These are phyloP conservation scores for Corynespora cassiicola DNA, from an alignment of 2,329 filamentous ascomycete genomes.

Conservation along the genomic window DNA sequence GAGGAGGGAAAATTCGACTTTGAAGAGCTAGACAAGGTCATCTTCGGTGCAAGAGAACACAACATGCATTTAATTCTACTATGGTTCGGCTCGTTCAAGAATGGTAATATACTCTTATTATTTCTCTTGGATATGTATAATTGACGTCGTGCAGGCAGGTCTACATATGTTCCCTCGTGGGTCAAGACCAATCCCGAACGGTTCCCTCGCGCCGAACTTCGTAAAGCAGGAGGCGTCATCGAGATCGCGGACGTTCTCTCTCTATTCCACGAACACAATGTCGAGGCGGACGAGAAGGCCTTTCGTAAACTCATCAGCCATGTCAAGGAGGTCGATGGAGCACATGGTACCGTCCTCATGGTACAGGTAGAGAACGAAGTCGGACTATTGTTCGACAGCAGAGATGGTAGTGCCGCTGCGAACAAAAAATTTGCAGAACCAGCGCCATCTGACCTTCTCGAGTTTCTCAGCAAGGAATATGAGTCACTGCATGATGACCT, in stretches of 20 bases:
- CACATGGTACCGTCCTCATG: constrained; percentile 59
- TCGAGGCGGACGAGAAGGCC: constrained; percentile 42
- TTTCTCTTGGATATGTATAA: background rate
- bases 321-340: constrained; percentile 50
- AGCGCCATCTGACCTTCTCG: too few species aligned
- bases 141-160: constrained; percentile 25
- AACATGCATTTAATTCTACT: constrained; percentile 45
- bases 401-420: constrained; percentile 53
- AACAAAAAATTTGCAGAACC: constrained; percentile 44
- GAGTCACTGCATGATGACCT: too few species aligned
- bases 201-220: constrained; percentile 39
- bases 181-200: constrained; percentile 42
- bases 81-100: constrained; percentile 55
- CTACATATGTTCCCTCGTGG: constrained; percentile 50
- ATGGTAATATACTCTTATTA: constrained; percentile 45
- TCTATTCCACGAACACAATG: constrained; percentile 40
- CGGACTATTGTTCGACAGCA: constrained; percentile 58
- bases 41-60: constrained; percentile 40
- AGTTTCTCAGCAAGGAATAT: too few species aligned
- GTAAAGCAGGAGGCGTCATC: constrained; percentile 26
- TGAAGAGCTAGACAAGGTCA: constrained; percentile 42
- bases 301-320: constrained; percentile 45
- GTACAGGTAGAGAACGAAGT: constrained; percentile 63
- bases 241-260: constrained; percentile 43
- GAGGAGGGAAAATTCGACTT: constrained; percentile 49